Evolutionary conservation across 371 early-diverging fungal species (phyloP).

Genomic region (Blastocladiella emersonii): DNA sequence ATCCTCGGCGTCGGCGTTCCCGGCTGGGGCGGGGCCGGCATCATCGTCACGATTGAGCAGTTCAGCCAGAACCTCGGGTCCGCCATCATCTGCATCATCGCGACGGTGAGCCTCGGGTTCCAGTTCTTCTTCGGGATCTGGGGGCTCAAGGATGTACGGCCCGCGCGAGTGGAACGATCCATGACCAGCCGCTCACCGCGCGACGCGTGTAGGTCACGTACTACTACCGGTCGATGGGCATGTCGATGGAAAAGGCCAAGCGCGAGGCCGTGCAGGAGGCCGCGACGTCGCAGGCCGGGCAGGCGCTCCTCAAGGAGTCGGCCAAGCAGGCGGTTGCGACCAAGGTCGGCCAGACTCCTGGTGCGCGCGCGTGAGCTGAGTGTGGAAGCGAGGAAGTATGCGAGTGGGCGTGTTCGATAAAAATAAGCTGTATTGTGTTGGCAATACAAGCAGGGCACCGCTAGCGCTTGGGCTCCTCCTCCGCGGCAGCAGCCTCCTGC

Average conservation of each 20-base stretch:
- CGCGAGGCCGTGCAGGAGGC: conserved; percentile 13
- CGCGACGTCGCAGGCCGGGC: conserved; percentile 10
- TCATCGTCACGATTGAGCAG: background rate
- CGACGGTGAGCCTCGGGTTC: conserved; percentile 8
- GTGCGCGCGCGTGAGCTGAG: no score
- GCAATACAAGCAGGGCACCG: no score
- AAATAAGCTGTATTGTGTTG: no score
- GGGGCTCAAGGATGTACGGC: conserved; percentile 17
- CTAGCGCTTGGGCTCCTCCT: no score
- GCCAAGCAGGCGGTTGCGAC: conserved; percentile 8
- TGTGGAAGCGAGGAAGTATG: no score
- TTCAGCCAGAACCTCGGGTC: background rate
- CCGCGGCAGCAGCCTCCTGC: no score
- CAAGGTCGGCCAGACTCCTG: background rate
- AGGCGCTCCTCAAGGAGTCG: conserved; percentile 13
- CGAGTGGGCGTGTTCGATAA: no score
- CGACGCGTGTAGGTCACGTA: no score
- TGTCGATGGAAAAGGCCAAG: conserved; percentile 14
- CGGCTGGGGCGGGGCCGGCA: conserved; percentile 4
- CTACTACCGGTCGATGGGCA: conserved; percentile 15
- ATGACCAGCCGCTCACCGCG: no score
- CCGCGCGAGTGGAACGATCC: no score
- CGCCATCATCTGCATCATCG: conserved; percentile 12
- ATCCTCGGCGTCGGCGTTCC: background rate
- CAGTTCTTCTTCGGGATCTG: conserved; percentile 15